Percentiles rank a stretch among this genome's conserved stretches.
These are phyloP conservation scores for Zoysia pacifica DNA, from an alignment of 176 grass and related monocot species.

Conservation along the genomic window DNA sequence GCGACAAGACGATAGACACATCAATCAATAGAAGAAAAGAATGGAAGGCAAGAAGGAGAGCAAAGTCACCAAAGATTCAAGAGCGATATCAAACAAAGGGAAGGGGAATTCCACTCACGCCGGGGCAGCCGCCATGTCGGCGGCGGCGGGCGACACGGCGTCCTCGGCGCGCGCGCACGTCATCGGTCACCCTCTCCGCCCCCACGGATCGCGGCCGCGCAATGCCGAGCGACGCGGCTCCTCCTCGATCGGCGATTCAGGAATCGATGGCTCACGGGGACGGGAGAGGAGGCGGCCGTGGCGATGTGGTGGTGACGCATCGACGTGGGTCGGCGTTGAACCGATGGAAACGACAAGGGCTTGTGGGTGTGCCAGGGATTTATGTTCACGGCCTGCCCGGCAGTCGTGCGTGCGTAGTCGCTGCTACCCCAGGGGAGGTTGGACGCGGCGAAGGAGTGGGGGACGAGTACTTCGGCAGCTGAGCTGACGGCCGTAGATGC, in stretches of 20 bases:
- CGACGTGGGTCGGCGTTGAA: conserved; percentile 41
- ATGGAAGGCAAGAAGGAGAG: neutral
- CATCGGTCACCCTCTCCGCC: conserved; percentile 10
- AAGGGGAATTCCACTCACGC: conserved; percentile 22
- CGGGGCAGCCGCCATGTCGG: conserved; percentile 21
- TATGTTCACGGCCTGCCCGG: conserved; percentile 13
- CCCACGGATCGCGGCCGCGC: neutral
- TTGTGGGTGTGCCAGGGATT: conserved; percentile 25
- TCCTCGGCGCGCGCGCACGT: conserved; percentile 50
- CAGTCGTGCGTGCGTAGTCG: conserved; percentile 16
- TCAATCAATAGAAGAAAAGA: neutral
- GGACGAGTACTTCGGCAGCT: neutral
- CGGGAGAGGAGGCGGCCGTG: neutral
- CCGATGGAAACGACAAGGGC: conserved; percentile 10
- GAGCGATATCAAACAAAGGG: neutral
- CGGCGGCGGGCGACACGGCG: conserved; percentile 39
- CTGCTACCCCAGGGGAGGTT: neutral
- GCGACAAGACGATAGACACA: neutral
- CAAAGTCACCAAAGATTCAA: conserved; percentile 5
- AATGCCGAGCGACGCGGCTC: conserved; percentile 7
- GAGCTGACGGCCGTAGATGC: conserved; percentile 22
- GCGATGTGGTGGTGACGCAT: neutral
- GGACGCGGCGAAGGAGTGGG: conserved; percentile 15
- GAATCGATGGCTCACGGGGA: conserved; percentile 6
- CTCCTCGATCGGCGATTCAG: neutral